Conservation (phyloP, 768 basidiomycete genomes). For the Pisolithus orientalis region DNA sequence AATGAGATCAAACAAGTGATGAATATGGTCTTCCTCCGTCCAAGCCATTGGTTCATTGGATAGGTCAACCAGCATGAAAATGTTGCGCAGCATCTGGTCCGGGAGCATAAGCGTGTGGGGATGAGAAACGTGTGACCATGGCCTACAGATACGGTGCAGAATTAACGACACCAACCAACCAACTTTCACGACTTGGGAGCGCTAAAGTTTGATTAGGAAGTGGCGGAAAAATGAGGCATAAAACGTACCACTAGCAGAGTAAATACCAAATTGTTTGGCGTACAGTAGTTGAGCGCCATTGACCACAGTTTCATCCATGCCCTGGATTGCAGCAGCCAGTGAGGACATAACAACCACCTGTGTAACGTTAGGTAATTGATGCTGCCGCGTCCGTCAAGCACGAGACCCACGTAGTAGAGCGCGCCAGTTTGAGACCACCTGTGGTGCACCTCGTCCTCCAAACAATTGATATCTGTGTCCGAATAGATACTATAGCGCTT, state of each 20-base stretch:
- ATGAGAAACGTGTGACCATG: background rate
- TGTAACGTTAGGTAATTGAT: conserved; percentile 30
- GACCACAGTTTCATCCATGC: conserved; percentile 27
- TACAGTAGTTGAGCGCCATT: conserved; percentile 36
- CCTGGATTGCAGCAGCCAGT: conserved; percentile 69
- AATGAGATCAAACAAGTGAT: conserved; percentile 44
- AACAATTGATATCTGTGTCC: conserved; percentile 32
- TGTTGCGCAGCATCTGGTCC: no score
- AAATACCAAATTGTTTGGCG: conserved; percentile 44
- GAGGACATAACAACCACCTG: conserved; percentile 52
- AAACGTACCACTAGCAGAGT: conserved; percentile 1
- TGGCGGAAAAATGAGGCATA: background rate
- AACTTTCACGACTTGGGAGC: conserved; percentile 39
- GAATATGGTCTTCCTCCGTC: conserved; percentile 49
- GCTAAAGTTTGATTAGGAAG: conserved; percentile 1
- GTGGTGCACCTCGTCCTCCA: conserved; percentile 36
- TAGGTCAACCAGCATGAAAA: conserved; percentile 48
- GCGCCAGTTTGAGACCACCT: conserved; percentile 37
- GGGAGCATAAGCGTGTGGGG: no score
- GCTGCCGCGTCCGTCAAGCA: background rate
- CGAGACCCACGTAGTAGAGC: conserved; percentile 29
- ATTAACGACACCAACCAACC: conserved; percentile 70
- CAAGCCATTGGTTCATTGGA: conserved; percentile 31
- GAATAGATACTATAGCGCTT: conserved; percentile 31
- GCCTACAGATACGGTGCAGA: conserved; percentile 44